Conservation (phyloP, 2,329 filamentous ascomycete species). For the Pseudocercospora fuligena region DNA sequence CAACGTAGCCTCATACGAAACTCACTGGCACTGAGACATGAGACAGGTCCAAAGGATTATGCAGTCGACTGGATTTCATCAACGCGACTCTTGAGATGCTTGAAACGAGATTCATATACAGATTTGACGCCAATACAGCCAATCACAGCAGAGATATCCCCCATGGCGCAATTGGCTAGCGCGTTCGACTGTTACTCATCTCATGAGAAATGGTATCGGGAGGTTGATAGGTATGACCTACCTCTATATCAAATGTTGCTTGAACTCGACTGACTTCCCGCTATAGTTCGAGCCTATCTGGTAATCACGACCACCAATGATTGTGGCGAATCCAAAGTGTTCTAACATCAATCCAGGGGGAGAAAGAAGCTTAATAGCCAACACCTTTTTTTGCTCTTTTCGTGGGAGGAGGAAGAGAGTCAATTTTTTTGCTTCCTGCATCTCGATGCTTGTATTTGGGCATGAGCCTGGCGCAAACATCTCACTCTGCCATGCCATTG, state of each 20-base stretch:
- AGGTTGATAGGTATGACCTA: slow-evolving; percentile 2
- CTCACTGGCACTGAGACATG: not conserved
- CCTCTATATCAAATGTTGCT: not conserved
- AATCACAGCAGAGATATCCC: slow-evolving; percentile 2
- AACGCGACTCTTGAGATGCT: too few species aligned
- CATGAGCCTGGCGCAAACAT: too few species aligned
- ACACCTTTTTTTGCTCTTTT: not conserved
- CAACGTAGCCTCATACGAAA: not conserved
- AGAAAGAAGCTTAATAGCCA: not conserved
- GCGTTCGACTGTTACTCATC: slow-evolving; percentile 10
- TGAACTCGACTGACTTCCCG: not conserved
- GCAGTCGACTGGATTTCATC: not conserved
- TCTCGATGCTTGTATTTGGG: not conserved
- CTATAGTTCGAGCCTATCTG: not conserved
- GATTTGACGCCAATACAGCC: not conserved
- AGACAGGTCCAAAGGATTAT: not conserved
- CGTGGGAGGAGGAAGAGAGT: not conserved
- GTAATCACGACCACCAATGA: not conserved
- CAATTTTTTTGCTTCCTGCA: too few species aligned
- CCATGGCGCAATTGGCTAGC: slow-evolving; percentile 13
- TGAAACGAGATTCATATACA: not conserved
- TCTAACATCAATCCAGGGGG: not conserved
- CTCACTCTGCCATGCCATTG: not conserved
- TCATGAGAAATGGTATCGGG: not conserved
- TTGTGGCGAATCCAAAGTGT: not conserved